Evolutionary conservation across 768 basidiomycete genomes (phyloP), one percentile per base, ranked within the genome.

Genomic region (Boletellus sp.): DNA sequence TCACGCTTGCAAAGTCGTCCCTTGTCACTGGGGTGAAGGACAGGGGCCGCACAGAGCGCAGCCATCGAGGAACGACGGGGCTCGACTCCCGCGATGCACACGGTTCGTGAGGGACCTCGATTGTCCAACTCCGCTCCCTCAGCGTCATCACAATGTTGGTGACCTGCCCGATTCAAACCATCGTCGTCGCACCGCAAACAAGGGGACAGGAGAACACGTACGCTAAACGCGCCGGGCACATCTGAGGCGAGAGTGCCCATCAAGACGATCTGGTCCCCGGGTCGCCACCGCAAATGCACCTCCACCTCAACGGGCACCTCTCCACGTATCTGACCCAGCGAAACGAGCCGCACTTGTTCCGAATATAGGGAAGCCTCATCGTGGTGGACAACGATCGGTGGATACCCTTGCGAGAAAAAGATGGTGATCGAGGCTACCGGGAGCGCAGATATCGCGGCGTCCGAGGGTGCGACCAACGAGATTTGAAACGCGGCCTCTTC

Each of bases 401-500:
- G 53, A 58, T 72, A 53, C 17, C 68, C 71, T 42, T 72, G 70
- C 6, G 78, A 77, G 59, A 93, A 85, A 36, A 79, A 67, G 6
- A 96, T 72, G 2, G 71, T 65, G 12, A 94, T 60, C 1, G 78
- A 75, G 0, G 77, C 63, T 58, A 96, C 80, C 0, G 85, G 78
- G 15, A 95, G 69, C 0, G 72, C 70, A 5, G 78, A 74, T 17
- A 90, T 72, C 0, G 73, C 63, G 12, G 79, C 71, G 4, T 68
- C 58, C 0, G 66, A 58, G 0, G 83, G 80, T 0, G 86, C 78
- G 2, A 73, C 67, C 26, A 96, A 62, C 8, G 75, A 71, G 8
- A 96, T 58, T 64, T 97, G 94, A 67, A 91, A 96, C 0, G 88
- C 79, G 0, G 78, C 79, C 3, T 70, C 63, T 53, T 84, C 78